Percentiles rank a stretch among this genome's conserved stretches.
Evolutionary conservation across 2,329 filamentous ascomycete species (phyloP).

Genomic region (Fusarium circinatum): DNA sequence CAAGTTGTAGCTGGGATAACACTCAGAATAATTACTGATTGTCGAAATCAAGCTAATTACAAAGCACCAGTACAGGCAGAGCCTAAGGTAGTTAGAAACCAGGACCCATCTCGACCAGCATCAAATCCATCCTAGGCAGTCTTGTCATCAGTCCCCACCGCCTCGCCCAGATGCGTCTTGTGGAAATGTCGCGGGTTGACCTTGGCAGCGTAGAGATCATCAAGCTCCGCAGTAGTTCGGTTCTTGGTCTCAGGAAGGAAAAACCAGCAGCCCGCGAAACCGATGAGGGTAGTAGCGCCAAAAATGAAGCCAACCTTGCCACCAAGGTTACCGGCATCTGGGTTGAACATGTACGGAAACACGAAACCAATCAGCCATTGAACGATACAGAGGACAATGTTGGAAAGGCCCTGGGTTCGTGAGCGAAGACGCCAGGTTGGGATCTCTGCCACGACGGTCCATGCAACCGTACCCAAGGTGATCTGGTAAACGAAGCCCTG

Average conservation of each 20-base stretch:
- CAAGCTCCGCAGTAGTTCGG: slow-evolving; percentile 1
- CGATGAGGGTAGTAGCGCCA: not conserved
- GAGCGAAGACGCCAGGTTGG: slow-evolving; percentile 2
- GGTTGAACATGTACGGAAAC: slow-evolving; percentile 19
- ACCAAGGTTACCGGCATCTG: slow-evolving; percentile 6
- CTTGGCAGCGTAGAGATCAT: not conserved
- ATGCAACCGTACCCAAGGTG: slow-evolving; percentile 46
- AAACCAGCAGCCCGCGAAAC: not conserved
- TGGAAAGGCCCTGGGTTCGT: not conserved
- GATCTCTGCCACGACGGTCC: not conserved
- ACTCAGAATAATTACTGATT: not conserved
- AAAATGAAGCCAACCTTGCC: slow-evolving; percentile 18
- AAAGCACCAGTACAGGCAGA: not conserved
- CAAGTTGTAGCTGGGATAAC: rapidly evolving
- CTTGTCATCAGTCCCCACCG: not conserved
- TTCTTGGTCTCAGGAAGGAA: slow-evolving; percentile 1
- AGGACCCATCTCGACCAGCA: not conserved
- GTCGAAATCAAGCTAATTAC: not conserved
- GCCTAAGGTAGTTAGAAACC: not conserved
- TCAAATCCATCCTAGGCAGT: not conserved
- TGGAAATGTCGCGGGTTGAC: not conserved
- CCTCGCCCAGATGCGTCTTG: not conserved
- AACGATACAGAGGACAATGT: not conserved
- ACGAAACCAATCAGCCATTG: slow-evolving; percentile 5
- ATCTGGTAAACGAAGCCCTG: slow-evolving; percentile 50